phyloP scores from a whole-genome alignment of 2,329 filamentous ascomycete species.

The Parascedosporium putredinis region DNA sequence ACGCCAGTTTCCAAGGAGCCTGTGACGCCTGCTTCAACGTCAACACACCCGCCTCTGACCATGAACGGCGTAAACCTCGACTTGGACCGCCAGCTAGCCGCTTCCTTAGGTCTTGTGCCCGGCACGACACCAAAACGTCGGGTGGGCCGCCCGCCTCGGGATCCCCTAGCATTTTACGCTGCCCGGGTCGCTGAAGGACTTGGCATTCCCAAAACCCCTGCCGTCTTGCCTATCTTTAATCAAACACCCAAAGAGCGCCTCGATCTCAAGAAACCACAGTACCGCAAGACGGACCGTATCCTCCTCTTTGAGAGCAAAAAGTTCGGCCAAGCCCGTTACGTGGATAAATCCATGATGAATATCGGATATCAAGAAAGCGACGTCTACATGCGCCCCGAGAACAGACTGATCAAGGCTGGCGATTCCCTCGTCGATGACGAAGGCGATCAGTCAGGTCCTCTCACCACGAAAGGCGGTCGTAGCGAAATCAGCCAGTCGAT shows the following conservation, averaged over 20 bases:
- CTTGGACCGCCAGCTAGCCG: conserved; percentile 11
- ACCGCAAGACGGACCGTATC: conserved; percentile 69
- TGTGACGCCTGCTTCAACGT: conserved; percentile 35
- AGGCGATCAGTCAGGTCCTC: conserved; percentile 29
- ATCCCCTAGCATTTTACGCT: conserved; percentile 43
- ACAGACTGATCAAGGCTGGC: conserved; percentile 55
- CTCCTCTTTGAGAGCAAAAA: conserved; percentile 74
- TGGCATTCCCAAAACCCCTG: conserved; percentile 44
- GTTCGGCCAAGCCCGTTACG: conserved; percentile 77
- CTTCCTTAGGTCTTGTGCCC: conserved; percentile 10
- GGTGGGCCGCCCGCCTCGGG: conserved; percentile 36
- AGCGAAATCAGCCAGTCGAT: conserved; percentile 1
- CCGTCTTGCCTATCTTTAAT: conserved; percentile 65
- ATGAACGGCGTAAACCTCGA: conserved; percentile 7
- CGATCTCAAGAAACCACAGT: conserved; percentile 66
- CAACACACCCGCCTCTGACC: background rate
- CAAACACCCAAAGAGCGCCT: conserved; percentile 73
- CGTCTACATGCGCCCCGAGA: conserved; percentile 69
- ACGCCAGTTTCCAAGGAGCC: conserved; percentile 31
- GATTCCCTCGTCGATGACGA: conserved; percentile 53
- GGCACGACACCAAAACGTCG: conserved; percentile 32
- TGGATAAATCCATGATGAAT: conserved; percentile 92
- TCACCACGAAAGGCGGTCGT: conserved; percentile 17
- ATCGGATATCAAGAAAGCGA: conserved; percentile 95
- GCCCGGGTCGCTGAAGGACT: conserved; percentile 23